Conservation (phyloP, 805 yeast genomes). For the Spathaspora passalidarum region DNA sequence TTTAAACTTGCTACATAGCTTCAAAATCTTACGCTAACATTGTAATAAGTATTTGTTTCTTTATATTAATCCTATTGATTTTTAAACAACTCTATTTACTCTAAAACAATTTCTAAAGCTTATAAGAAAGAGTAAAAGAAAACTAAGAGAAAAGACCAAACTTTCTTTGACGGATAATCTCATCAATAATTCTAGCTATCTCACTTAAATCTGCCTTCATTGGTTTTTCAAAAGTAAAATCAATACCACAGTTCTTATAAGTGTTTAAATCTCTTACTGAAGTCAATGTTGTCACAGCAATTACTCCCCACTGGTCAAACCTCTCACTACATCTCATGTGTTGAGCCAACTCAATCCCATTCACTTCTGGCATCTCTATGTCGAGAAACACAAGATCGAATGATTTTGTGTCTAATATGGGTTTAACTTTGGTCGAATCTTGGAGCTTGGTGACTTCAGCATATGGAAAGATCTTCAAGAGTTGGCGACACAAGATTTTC, state of each 20-base stretch:
- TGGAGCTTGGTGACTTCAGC: conserved; percentile 23
- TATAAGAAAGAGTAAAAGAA: too few relatives aligned
- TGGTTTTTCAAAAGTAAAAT: conserved; percentile 41
- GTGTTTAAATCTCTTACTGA: conserved; percentile 24
- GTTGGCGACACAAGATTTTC: conserved; percentile 30
- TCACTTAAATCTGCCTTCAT: conserved; percentile 18
- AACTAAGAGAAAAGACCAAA: too few relatives aligned
- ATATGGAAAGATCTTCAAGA: conserved; percentile 32
- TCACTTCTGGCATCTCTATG: conserved; percentile 43
- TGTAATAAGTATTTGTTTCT: too few relatives aligned
- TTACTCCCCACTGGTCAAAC: conserved; percentile 24
- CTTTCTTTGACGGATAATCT: conserved; percentile 5
- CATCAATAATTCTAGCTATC: conserved; percentile 9
- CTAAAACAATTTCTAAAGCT: too few relatives aligned
- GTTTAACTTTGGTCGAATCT: conserved; percentile 28
- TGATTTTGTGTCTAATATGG: conserved; percentile 11
- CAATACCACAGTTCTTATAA: conserved; percentile 36
- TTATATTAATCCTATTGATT: too few relatives aligned
- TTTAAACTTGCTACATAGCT: too few relatives aligned
- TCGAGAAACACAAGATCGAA: conserved; percentile 39
- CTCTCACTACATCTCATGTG: conserved; percentile 2
- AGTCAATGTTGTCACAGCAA: conserved; percentile 40
- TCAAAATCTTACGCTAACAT: too few relatives aligned
- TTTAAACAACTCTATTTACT: too few relatives aligned
- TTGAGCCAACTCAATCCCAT: conserved; percentile 36